Evolutionary conservation across 2,329 filamentous ascomycete genomes (phyloP).

Genomic region (Fusarium camptoceras): DNA sequence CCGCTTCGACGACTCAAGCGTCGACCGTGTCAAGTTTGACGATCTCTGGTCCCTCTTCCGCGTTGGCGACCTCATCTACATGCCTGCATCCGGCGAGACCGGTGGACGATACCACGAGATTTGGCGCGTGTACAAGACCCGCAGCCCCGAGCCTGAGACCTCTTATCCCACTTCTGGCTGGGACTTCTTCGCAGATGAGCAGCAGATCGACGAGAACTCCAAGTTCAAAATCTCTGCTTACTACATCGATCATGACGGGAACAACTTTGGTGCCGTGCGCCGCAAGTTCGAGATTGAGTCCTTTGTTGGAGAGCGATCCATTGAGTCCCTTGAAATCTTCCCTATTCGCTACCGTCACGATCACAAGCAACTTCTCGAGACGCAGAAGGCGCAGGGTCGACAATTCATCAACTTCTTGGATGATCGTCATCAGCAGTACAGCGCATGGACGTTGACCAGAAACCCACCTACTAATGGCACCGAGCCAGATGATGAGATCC

Average conservation of each 20-base stretch:
- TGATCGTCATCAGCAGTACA: slow-evolving; percentile 56
- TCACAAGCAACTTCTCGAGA: slow-evolving; percentile 51
- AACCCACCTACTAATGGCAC: slow-evolving; percentile 49
- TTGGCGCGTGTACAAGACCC: slow-evolving; percentile 54
- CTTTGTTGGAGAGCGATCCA: slow-evolving; percentile 54
- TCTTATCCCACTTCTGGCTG: slow-evolving; percentile 48
- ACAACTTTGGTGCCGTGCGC: slow-evolving; percentile 53
- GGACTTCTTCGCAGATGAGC: slow-evolving; percentile 53
- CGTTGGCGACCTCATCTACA: slow-evolving; percentile 55
- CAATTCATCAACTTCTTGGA: slow-evolving; percentile 50
- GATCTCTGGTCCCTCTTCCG: slow-evolving; percentile 59
- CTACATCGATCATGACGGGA: slow-evolving; percentile 58
- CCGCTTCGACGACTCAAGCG: slow-evolving; percentile 43
- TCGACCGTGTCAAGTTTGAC: slow-evolving; percentile 53
- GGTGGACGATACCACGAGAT: slow-evolving; percentile 55
- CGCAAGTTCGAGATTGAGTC: slow-evolving; percentile 53
- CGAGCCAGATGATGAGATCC: slow-evolving; percentile 50
- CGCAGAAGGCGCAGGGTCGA: slow-evolving; percentile 50
- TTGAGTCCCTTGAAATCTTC: slow-evolving; percentile 53
- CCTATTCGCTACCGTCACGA: slow-evolving; percentile 55
- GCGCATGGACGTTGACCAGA: slow-evolving; percentile 56
- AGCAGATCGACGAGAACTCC: slow-evolving; percentile 46
- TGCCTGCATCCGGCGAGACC: slow-evolving; percentile 51
- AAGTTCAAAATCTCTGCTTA: slow-evolving; percentile 54
- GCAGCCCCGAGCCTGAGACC: slow-evolving; percentile 48